Base-by-base conservation (phyloP, 2,329 filamentous ascomycete species). In the Venturia pyrina region DNA sequence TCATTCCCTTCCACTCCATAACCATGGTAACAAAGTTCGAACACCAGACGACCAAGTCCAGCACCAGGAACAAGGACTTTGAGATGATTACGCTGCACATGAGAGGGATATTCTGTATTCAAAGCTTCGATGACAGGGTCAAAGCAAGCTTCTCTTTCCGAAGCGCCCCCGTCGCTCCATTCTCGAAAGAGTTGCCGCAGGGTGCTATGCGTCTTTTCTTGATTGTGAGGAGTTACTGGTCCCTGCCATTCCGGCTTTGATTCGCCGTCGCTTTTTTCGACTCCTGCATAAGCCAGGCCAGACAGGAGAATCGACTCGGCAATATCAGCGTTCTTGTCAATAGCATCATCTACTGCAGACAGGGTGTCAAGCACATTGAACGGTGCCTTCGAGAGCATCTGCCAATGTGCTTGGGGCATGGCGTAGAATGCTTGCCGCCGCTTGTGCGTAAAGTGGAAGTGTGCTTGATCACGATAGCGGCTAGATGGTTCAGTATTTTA, bases 101-200 rank as follows among this genome's bases (percentile, higher is more conserved):
- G 67, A 13, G 71, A 43, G 5, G 74, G 69, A 68, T 82, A 81
- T 61, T 82, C 78, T 11, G 75, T 74, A 8, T 82, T 78, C 19
- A 99, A 80, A 32, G 87, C 87, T 21, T 76, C 73, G 67, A 96
- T 77, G 7, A 98, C 83, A 0, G 90, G 91, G 0, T 81, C 83
- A 73, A 95, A 96, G 72, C 89, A 91, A 3, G 86, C 85, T n/a
- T 85, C 80, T 48, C 95, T 82, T 79, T 99, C 96, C 0, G 76
- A 73, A 2, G 79, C 80, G 0, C 93, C 95, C 71, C 90, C 92
- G 1, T 81, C 83, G 32, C 90, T 91, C 95, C 96, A 99, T 75
- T 99, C 95, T 19, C 95, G 87, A 76, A 93, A 98, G 75, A 98
- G 90, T 73, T 99, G 95, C 13, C 93, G 87, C 63, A 99, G 83